phyloP scores from a whole-genome alignment of 257 asterid species.

The Cruciata laevipes region DNA sequence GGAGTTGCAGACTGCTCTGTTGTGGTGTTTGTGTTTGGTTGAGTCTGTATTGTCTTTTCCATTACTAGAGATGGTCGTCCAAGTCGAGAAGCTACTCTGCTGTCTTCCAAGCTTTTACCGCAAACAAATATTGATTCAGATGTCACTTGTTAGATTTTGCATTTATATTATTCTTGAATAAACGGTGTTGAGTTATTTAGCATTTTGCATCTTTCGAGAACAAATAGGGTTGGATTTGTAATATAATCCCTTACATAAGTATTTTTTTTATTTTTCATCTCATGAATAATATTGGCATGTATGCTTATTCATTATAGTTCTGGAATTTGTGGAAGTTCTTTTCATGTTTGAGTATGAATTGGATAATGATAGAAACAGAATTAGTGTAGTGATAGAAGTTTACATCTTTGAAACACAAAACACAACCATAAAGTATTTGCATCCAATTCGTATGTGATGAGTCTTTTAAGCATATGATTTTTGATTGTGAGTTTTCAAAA shows the following conservation, averaged over 20 bases:
- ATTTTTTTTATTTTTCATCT: neutral
- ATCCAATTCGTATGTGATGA: too few relatives aligned
- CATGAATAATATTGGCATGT: neutral
- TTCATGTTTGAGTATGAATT: too few relatives aligned
- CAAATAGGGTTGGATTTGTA: slow-evolving; percentile 14
- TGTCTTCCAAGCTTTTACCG: neutral
- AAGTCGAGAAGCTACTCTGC: neutral
- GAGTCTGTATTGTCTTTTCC: slow-evolving; percentile 19
- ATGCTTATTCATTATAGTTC: neutral
- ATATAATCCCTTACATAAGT: slow-evolving; percentile 3
- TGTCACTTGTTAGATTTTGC: slow-evolving; percentile 29
- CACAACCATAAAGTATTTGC: too few relatives aligned
- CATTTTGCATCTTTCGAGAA: slow-evolving; percentile 15
- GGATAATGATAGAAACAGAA: too few relatives aligned
- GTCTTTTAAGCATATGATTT: too few relatives aligned
- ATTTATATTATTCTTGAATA: slow-evolving; percentile 29
- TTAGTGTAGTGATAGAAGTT: too few relatives aligned
- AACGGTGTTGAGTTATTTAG: slow-evolving; percentile 18
- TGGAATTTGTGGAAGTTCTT: too few relatives aligned
- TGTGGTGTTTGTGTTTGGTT: slow-evolving; percentile 16
- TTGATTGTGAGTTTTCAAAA: too few relatives aligned
- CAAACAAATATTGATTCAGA: slow-evolving; percentile 8
- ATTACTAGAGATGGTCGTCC: slow-evolving; percentile 19
- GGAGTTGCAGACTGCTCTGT: neutral
- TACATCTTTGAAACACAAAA: too few relatives aligned